Evolutionary conservation across 129 eudicot genomes (phyloP), one percentile per base, ranked within the genome.

Genomic region (Lonicera japonica): DNA sequence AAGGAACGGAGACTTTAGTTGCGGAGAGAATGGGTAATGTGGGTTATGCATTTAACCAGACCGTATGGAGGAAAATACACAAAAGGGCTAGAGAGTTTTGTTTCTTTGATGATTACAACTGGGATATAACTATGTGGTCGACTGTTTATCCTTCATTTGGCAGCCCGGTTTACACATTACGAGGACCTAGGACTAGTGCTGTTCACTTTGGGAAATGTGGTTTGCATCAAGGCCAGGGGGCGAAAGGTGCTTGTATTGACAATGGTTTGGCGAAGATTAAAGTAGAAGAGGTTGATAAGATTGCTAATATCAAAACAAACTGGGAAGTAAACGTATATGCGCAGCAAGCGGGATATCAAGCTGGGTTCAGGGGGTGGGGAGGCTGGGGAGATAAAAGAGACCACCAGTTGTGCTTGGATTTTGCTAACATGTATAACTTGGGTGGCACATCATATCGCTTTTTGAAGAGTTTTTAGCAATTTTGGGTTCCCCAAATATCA

Each of bases 71-170:
- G 65, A 91, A 79, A 75, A 87, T 91, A 51, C 97, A 87, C 61
- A 77, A 67, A 23, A 87, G 84, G 70, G 87, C 94, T 5, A 58
- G 68, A 39, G 95, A 84, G n/a, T 91, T 82, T 67, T 91, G 95
- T 40, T 77, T 74, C 48, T 91, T 91, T 21, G 97, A 91, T 69
- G 97, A 91, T 54, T 91, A 91, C 55, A 91, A 91, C 24, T 87
- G 97, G 97, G 97, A 91, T 67, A 91, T 91, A 79, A 91, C 97
- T 48, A 91, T 91, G 97, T 87, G 97, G 97, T 79, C 81, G 20
- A 78, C 83, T 7, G 95, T 91, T 20, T 91, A 79, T 79, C 97
- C 97, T 11, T 91, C 97, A 12, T 91, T 91, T 67, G 97, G 97
- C 52, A 66, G 86, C 29, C 76, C 97, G 8, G 97, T 91, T 67